These are phyloP conservation scores for Sugiyamaella lignohabitans DNA, from an alignment of 805 yeast genomes.

Conservation along the genomic window DNA sequence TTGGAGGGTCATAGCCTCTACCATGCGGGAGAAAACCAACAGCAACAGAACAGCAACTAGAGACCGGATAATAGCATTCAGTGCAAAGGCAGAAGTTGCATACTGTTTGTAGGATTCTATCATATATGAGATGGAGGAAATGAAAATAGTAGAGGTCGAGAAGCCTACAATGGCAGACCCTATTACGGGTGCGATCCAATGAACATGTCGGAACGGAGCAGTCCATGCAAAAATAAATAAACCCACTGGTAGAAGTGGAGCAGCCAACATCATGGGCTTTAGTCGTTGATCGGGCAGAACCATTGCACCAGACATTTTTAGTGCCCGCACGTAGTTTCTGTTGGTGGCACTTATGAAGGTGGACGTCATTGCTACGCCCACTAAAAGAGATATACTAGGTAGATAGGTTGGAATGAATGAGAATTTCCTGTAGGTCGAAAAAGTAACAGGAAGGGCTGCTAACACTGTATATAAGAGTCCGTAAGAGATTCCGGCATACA, in stretches of 20 bases:
- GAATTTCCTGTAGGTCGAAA: constrained; percentile 11
- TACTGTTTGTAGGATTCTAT: constrained; percentile 9
- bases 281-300: constrained; percentile 6
- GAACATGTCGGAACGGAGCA: constrained; percentile 6
- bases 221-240: constrained; percentile 18
- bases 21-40: constrained; percentile 7
- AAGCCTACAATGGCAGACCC: constrained; percentile 11
- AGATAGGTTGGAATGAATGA: constrained; percentile 4
- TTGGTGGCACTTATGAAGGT: not conserved
- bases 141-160: constrained; percentile 11
- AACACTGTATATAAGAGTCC: constrained; percentile 29
- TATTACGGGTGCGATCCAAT: constrained; percentile 12
- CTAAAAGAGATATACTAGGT: constrained; percentile 7
- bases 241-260: constrained; percentile 11
- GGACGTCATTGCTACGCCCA: constrained; percentile 5
- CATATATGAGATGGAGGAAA: constrained; percentile 7
- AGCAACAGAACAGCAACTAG: constrained; percentile 6
- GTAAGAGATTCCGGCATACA: constrained; percentile 28
- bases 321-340: not conserved
- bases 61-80: constrained; percentile 7
- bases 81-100: constrained; percentile 12
- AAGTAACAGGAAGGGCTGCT: constrained; percentile 27
- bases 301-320: not conserved
- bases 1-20: constrained; percentile 8
- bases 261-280: constrained; percentile 8